These are phyloP conservation scores for Ustilaginoidea virens DNA, from an alignment of 2,329 filamentous ascomycete species.

Conservation along the genomic window DNA sequence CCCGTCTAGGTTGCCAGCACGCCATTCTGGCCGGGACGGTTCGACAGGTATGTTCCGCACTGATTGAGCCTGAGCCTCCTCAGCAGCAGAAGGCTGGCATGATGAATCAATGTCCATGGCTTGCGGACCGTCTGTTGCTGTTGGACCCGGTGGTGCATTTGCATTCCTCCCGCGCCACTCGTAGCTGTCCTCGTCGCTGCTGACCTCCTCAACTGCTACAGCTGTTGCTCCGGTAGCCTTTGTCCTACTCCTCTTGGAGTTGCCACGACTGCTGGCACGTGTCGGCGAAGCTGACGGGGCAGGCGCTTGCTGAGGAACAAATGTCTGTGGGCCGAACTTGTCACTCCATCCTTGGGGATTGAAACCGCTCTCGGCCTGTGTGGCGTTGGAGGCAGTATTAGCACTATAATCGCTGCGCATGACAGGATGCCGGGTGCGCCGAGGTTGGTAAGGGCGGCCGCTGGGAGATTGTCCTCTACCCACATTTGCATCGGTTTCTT, in stretches of 20 bases:
- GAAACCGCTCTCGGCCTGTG: constrained; percentile 21
- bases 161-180: constrained; percentile 20
- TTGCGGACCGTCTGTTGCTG: constrained; percentile 30
- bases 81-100: constrained; percentile 12
- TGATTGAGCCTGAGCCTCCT: constrained; percentile 6
- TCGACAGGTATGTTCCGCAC: constrained; percentile 42
- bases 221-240: constrained; percentile 32
- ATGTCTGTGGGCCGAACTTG: constrained; percentile 38
- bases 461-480: constrained; percentile 21
- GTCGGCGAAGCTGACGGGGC: constrained; percentile 28
- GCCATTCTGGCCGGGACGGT: constrained; percentile 43
- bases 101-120: constrained; percentile 53
- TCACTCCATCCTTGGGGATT: constrained; percentile 37
- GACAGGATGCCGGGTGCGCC: constrained; percentile 18
- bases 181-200: constrained; percentile 25
- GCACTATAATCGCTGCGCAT: constrained; percentile 9
- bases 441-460: constrained; percentile 23
- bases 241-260: constrained; percentile 44
- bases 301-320: constrained; percentile 28
- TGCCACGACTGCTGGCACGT: constrained; percentile 22
- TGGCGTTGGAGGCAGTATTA: constrained; percentile 9
- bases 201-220: constrained; percentile 31
- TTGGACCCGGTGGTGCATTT: constrained; percentile 10
- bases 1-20: constrained; percentile 29
- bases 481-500: constrained; percentile 13